Evolutionary conservation across 768 basidiomycete species (phyloP), one percentile per base, ranked within the genome.

Genomic region (Boletus bicolor): DNA sequence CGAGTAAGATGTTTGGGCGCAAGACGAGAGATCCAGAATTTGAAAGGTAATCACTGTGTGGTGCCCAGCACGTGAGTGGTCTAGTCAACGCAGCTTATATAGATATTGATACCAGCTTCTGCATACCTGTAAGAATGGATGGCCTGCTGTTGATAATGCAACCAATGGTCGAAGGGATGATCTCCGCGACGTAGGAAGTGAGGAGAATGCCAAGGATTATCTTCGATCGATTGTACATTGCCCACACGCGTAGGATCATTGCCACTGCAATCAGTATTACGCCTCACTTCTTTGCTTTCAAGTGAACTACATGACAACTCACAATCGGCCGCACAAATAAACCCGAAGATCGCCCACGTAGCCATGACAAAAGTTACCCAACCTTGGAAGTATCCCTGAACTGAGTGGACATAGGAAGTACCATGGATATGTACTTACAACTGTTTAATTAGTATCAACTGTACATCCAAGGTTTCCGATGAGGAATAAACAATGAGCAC

Each of bases 161-260:
- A 45, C 10, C 15, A 7, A 54, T 38, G 14, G 11, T 7, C n/a
- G 28, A 35, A 4, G 28, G 24, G n/a, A 45, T n/a, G 14, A 57
- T 21, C 26, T 44, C 37, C 12, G 3, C 9, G 21, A 41, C 7
- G 7, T 45, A 54, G 30, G 38, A 11, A 21, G 14, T 17, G 35
- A 57, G 46, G 21, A 57, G 35, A 19, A 28, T 39, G 1, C 41
- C 35, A 11, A 57, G 53, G 26, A 61, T 51, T 15, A 38, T 1
- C 44, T 37, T 56, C 4, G 60, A 61, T 19, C 41, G 59, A 32
- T 47, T n/a, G 44, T 57, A 61, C 48, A 61, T 60, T 7, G 55
- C 50, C 50, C 56, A 61, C 21, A 62, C 8, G 6, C 54, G 49
- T 4, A 59, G 49, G 30, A 52, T 48, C 54, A 54, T 49, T 11